A percentile compares a stretch with the other conserved stretches of the same genome.
These are phyloP conservation scores for Blastomyces gilchristii DNA, from an alignment of 2,329 filamentous ascomycete genomes.

Conservation along the genomic window DNA sequence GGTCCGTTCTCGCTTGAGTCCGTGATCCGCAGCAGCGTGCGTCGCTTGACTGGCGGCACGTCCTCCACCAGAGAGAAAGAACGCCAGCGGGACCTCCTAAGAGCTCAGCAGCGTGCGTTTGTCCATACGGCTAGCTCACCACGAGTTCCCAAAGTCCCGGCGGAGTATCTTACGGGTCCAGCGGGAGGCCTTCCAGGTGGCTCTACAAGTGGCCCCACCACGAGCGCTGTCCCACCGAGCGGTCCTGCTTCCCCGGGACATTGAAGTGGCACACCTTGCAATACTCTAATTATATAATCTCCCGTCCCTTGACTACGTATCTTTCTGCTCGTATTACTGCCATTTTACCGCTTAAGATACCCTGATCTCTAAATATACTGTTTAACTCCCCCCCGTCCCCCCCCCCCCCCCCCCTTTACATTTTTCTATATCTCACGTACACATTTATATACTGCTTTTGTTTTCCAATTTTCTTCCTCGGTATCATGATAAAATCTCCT, in stretches of 20 bases:
- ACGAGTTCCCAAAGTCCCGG: slow-evolving; percentile 39
- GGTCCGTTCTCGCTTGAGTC: slow-evolving; percentile 36
- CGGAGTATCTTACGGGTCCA: slow-evolving; percentile 35
- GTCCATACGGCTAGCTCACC: slow-evolving; percentile 28
- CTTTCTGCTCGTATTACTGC: not conserved
- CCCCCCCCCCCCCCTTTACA: not conserved
- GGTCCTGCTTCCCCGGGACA: slow-evolving; percentile 8
- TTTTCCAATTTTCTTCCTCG: not conserved
- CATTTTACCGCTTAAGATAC: not conserved
- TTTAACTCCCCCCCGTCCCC: not conserved
- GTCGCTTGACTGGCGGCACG: slow-evolving; percentile 37
- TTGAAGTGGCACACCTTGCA: not conserved
- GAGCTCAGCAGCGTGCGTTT: slow-evolving; percentile 35
- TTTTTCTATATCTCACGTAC: not conserved
- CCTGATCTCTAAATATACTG: not conserved
- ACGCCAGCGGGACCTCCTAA: slow-evolving; percentile 35
- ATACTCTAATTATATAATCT: not conserved
- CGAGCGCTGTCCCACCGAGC: slow-evolving; percentile 3
- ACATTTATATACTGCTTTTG: not conserved
- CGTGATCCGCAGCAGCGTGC: slow-evolving; percentile 39
- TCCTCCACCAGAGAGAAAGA: slow-evolving; percentile 35
- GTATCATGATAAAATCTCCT: too few relatives aligned
- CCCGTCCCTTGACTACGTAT: not conserved
- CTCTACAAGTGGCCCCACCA: slow-evolving; percentile 2
- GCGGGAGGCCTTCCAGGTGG: slow-evolving; percentile 1